Evolutionary conservation across 768 basidiomycete species (phyloP), one percentile per base, ranked within the genome.

Genomic region (Serendipita sp.): DNA sequence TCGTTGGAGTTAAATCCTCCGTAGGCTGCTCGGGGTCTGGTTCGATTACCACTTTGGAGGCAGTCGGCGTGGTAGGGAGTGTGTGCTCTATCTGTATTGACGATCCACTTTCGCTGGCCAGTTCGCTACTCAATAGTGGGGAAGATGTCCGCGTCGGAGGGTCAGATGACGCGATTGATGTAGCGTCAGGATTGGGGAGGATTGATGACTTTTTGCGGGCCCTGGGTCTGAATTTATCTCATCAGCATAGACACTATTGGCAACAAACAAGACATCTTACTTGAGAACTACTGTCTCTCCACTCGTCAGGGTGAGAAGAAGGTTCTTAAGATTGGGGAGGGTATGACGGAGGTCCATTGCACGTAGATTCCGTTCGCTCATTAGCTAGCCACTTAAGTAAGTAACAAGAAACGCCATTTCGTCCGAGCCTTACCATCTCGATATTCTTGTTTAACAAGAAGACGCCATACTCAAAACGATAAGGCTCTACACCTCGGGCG

Each of bases 361-460:
- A 46, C 87, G 85, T 64, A 98, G 77, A 71, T 88, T 83, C n/a
- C 87, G 84, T 69, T 94, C 90, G 64, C 82, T 78, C 93, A 94
- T 95, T 62, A 96, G 81, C 93, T 97, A 69, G 18, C 29, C 13
- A 46, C 33, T 33, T 65, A 10, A 62, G 43, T 16, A 27, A 63
- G 62, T 48, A 34, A 63, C 36, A 36, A 46, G 34, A 5, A 68
- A 46, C 1, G 23, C 23, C 23, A 23, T 23, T 23, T 23, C 23
- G 23, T 50, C 33, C 45, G 46, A 29, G 29, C 67, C 80, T 66
- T 67, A 94, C 93, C 81, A 93, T 79, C 76, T 99, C 95, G 68
- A 99, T 93, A 73, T 99, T 80, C 74, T 98, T 99, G 76, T 99
- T 99, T 36, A 98, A 78, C 45, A 99, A 75, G 73, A 93, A 98